Conservation (phyloP, 2,329 filamentous ascomycete genomes). For the Monosporascus ibericus region DNA sequence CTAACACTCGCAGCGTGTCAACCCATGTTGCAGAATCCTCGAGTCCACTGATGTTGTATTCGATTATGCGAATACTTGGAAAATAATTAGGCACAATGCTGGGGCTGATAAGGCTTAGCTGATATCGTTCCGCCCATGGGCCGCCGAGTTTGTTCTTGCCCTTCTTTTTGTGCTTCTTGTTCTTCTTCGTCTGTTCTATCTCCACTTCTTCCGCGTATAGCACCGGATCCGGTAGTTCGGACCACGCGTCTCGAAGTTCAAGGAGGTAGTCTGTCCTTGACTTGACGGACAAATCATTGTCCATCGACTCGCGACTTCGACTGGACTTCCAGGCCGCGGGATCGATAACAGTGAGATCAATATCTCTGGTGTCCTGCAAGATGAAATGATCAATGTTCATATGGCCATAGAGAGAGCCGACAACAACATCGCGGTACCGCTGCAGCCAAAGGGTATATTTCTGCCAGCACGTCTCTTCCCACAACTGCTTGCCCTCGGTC, state of each 20-base stretch:
- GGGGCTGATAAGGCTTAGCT: slow-evolving; percentile 72
- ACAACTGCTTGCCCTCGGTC: slow-evolving; percentile 75
- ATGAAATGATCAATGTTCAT: slow-evolving; percentile 99
- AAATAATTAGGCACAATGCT: slow-evolving; percentile 93
- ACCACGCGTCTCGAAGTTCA: slow-evolving; percentile 73
- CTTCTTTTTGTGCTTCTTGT: slow-evolving; percentile 47
- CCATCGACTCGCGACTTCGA: slow-evolving; percentile 31
- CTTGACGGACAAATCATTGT: slow-evolving; percentile 51
- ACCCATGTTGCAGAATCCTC: slow-evolving; percentile 48
- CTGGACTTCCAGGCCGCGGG: slow-evolving; percentile 20
- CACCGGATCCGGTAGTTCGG: slow-evolving; percentile 58
- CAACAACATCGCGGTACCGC: slow-evolving; percentile 85
- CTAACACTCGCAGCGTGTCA: slow-evolving; percentile 10
- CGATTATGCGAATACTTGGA: slow-evolving; percentile 80
- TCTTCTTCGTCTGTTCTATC: slow-evolving; percentile 38
- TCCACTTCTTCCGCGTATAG: slow-evolving; percentile 15
- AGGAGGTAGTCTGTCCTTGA: slow-evolving; percentile 76
- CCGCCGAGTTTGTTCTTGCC: slow-evolving; percentile 68
- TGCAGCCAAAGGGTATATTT: slow-evolving; percentile 89
- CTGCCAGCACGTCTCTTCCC: slow-evolving; percentile 98
- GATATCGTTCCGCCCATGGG: slow-evolving; percentile 77
- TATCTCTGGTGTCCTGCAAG: slow-evolving; percentile 75
- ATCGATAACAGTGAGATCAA: slow-evolving; percentile 51
- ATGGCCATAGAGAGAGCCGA: slow-evolving; percentile 77
- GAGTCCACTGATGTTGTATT: slow-evolving; percentile 84